Conservation (phyloP, 257 asterid genomes). For the Ilex asprella region DNA sequence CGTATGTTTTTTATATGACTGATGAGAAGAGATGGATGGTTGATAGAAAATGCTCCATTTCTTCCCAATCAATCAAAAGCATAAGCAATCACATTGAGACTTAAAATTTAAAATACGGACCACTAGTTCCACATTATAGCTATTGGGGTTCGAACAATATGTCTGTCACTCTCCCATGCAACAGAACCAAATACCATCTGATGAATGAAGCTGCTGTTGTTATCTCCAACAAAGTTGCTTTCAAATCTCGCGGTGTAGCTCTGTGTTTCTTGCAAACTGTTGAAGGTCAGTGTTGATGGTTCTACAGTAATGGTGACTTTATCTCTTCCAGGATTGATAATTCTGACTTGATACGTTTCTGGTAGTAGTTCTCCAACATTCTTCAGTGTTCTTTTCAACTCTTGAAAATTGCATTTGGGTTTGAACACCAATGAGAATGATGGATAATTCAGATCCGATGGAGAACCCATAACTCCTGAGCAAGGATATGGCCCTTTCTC, state of each 20-base stretch:
- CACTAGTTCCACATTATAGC: background rate
- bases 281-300: background rate
- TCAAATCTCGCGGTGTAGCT: background rate
- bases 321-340: background rate
- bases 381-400: background rate
- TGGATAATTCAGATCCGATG: background rate
- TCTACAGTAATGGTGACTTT: background rate
- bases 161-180: background rate
- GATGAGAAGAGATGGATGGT: too few relatives aligned
- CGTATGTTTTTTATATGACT: too few relatives aligned
- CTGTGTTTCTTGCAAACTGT: background rate
- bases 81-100: too few relatives aligned
- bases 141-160: background rate
- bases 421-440: background rate
- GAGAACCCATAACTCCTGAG: background rate
- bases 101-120: too few relatives aligned
- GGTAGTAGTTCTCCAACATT: background rate
- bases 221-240: background rate
- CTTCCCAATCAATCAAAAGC: too few relatives aligned
- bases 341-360: background rate
- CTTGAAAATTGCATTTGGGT: background rate
- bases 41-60: too few relatives aligned
- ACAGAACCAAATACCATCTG: background rate
- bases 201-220: background rate
- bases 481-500: background rate